Base-by-base conservation (phyloP, 1,284 basidiomycete genomes). In the Coniophora puteana region DNA sequence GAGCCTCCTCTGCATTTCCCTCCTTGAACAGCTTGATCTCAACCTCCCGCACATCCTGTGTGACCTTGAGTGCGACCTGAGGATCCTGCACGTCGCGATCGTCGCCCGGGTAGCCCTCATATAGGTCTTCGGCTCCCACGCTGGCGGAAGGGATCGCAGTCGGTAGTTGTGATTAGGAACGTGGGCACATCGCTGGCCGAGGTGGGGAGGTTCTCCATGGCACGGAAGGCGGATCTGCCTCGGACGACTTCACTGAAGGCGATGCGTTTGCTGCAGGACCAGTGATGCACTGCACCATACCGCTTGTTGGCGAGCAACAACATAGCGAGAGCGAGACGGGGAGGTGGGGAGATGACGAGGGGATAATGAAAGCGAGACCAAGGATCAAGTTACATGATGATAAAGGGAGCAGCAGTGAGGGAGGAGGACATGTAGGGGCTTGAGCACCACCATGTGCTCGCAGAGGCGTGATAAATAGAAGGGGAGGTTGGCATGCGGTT, bases 221-320 rank as follows among this genome's bases (percentile, higher is more conserved):
- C 72, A 44, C 91, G 84, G 2, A 92, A 91, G n/a, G n/a, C 62
- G 45, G 89, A 89, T 72, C 89, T 87, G 17, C 89, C 90, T 52
- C 78, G 76, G 61, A 87, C 74, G 45, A 94, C 91, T 64, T 92
- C 86, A 47, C 91, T 91, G 52, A 91, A 94, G 29, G 93, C 78
- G 52, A 93, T 89, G 67, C 93, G 91, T 66, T 95, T 95, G 35
- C 74, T n/a, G n/a, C n/a, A n/a, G n/a, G n/a, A n/a, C n/a, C n/a
- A n/a, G n/a, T n/a, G n/a, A n/a, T n/a, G n/a, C n/a, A n/a, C n/a
- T n/a, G n/a, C n/a, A n/a, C n/a, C n/a, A n/a, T n/a, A n/a, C n/a
- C n/a, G n/a, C n/a, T n/a, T n/a, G n/a, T n/a, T n/a, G n/a, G n/a
- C n/a, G n/a, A n/a, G n/a, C n/a, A n/a, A n/a, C n/a, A n/a, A n/a